A percentile compares a stretch with the other conserved stretches of the same genome.
phyloP scores from a whole-genome alignment of 2,329 filamentous ascomycete genomes.

The Ophiocordyceps polyrhachis-furcata region DNA sequence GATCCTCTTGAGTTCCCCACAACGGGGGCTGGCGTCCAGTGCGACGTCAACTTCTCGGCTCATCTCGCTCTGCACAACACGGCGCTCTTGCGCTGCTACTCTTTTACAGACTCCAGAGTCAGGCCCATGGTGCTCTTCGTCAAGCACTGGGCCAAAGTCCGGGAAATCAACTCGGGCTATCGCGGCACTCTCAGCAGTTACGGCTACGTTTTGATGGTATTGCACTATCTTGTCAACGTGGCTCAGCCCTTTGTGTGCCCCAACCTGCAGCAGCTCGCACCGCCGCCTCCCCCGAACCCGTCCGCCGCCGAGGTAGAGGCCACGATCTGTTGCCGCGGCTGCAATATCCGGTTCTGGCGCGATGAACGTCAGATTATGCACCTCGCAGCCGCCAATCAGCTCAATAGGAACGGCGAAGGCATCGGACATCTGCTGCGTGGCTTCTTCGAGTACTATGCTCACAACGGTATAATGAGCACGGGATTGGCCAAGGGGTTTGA shows the following conservation, averaged over 20 bases:
- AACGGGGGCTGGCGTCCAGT: constrained; percentile 60
- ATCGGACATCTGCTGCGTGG: constrained; percentile 56
- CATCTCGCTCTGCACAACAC: constrained; percentile 74
- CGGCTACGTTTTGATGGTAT: constrained; percentile 79
- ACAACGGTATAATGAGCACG: constrained; percentile 33
- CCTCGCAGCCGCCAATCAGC: constrained; percentile 35
- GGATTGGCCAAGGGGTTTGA: constrained; percentile 43
- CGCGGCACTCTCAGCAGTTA: constrained; percentile 76
- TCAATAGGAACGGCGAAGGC: constrained; percentile 51
- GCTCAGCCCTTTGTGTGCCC: constrained; percentile 64
- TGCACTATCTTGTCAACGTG: constrained; percentile 78
- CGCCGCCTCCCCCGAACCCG: constrained; percentile 17
- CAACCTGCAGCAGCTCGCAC: constrained; percentile 51
- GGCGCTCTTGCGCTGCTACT: constrained; percentile 64
- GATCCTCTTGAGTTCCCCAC: constrained; percentile 62
- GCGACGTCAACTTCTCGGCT: constrained; percentile 83
- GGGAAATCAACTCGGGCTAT: constrained; percentile 75
- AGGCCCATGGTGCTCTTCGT: constrained; percentile 65
- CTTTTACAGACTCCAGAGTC: constrained; percentile 59
- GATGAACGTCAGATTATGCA: constrained; percentile 50
- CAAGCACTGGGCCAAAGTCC: constrained; percentile 76
- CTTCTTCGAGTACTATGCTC: constrained; percentile 78
- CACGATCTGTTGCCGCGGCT: constrained; percentile 34
- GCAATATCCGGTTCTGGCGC: constrained; percentile 59
- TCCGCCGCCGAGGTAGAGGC: constrained; percentile 8